Conservation (phyloP, 2,329 filamentous ascomycete species). For the Exophiala mesophila region DNA sequence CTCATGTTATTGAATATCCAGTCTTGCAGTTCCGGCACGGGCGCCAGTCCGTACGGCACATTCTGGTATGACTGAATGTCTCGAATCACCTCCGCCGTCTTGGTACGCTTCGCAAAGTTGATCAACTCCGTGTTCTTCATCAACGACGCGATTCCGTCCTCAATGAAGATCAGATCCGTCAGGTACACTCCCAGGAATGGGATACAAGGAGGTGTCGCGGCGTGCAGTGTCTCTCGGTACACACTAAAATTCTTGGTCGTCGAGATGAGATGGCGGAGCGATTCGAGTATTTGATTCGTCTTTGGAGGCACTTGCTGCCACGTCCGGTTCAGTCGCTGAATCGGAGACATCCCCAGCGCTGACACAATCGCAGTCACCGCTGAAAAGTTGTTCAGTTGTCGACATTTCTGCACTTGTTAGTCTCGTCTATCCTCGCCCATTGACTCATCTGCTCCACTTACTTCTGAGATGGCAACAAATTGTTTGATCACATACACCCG, state of each 20-base stretch:
- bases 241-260: constrained; percentile 98
- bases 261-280: constrained; percentile 90
- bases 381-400: constrained; percentile 89
- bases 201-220: constrained; percentile 92
- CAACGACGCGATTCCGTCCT: constrained; percentile 93
- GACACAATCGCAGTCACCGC: constrained; percentile 97
- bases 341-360: constrained; percentile 86
- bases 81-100: constrained; percentile 96
- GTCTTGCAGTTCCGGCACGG: constrained; percentile 87
- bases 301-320: constrained; percentile 91
- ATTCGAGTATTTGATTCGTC: constrained; percentile 73
- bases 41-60: constrained; percentile 85
- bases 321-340: constrained; percentile 85
- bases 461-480: constrained; percentile 92
- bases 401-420: constrained; percentile 69
- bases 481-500: constrained; percentile 97
- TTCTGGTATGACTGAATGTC: constrained; percentile 99
- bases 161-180: constrained; percentile 96
- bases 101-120: constrained; percentile 97
- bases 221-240: constrained; percentile 88
- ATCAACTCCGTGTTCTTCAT: constrained; percentile 96
- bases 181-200: constrained; percentile 98
- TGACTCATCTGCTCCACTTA: constrained; percentile 46
- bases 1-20: constrained; percentile 97
- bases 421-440: neutral